Conservation (phyloP, 495 filamentous ascomycete genomes). For the Bombardia bombarda region DNA sequence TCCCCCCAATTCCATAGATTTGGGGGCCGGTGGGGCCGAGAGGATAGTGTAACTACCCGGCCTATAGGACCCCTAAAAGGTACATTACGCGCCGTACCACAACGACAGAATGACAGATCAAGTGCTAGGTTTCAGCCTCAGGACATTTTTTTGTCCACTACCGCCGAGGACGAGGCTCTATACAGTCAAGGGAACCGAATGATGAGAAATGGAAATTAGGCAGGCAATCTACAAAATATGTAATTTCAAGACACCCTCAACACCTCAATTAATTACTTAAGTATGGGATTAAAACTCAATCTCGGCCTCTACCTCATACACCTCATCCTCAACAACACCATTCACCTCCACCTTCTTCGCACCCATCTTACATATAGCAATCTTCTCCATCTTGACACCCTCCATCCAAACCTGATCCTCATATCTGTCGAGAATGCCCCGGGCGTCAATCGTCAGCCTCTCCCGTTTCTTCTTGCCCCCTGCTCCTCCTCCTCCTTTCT, state of each 20-base stretch:
- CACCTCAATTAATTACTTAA: neutral
- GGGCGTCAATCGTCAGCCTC: conserved; percentile 45
- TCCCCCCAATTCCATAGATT: too few relatives aligned
- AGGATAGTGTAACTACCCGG: too few relatives aligned
- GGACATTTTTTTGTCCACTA: too few relatives aligned
- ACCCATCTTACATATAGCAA: conserved; percentile 74
- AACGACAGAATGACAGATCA: too few relatives aligned
- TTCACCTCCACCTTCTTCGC: conserved; percentile 49
- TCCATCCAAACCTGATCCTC: conserved; percentile 54
- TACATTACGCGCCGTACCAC: too few relatives aligned
- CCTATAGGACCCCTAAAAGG: too few relatives aligned
- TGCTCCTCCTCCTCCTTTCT: conserved; percentile 19
- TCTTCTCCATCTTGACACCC: conserved; percentile 49
- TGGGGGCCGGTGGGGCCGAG: too few relatives aligned
- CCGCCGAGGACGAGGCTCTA: too few relatives aligned
- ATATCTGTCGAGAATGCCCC: conserved; percentile 41
- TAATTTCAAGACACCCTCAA: neutral
- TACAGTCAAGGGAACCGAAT: too few relatives aligned
- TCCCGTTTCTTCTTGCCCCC: conserved; percentile 28
- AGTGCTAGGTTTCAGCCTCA: too few relatives aligned
- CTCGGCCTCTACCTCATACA: conserved; percentile 45
- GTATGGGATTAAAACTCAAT: conserved; percentile 22
- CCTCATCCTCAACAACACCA: conserved; percentile 32
- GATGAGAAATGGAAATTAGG: too few relatives aligned
- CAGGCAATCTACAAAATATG: too few relatives aligned